Evolutionary conservation across 169 alveolate species (phyloP).

Genomic region (Sarcocystis neurona): DNA sequence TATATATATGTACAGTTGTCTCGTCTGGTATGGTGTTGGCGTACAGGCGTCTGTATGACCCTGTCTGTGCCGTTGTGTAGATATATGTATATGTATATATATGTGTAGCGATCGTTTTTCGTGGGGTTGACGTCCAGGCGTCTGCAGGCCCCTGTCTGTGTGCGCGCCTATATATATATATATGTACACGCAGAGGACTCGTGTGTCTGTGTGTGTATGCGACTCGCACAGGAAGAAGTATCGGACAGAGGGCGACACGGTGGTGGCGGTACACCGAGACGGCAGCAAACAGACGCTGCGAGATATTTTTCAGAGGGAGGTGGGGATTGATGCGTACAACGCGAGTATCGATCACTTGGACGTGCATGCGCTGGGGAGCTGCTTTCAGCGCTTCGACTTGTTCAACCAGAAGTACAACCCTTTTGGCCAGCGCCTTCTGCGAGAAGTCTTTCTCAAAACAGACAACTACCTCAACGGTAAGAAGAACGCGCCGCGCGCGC

Average conservation of each 20-base stretch:
- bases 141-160: background rate
- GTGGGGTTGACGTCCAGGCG: too few relatives aligned
- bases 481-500: background rate
- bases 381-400: slow-evolving; percentile 90
- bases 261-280: slow-evolving; percentile 72
- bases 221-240: slow-evolving; percentile 70
- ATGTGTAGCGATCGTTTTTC: too few relatives aligned
- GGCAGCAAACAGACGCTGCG: slow-evolving; percentile 71
- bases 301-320: slow-evolving; percentile 76
- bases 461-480: slow-evolving; percentile 86
- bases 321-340: slow-evolving; percentile 75
- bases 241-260: slow-evolving; percentile 75
- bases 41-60: too few relatives aligned
- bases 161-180: background rate
- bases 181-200: background rate
- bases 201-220: slow-evolving; percentile 3
- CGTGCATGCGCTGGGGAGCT: slow-evolving; percentile 85
- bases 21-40: too few relatives aligned
- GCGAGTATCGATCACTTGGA: slow-evolving; percentile 79
- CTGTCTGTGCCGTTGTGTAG: too few relatives aligned
- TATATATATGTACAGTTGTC: too few relatives aligned
- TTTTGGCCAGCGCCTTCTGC: slow-evolving; percentile 81
- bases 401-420: slow-evolving; percentile 91
- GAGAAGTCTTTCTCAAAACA: slow-evolving; percentile 88
- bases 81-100: too few relatives aligned